Evolutionary conservation across 225 moss, liverwort and hornwort genomes (phyloP).

Genomic region (Marchantia paleacea): DNA sequence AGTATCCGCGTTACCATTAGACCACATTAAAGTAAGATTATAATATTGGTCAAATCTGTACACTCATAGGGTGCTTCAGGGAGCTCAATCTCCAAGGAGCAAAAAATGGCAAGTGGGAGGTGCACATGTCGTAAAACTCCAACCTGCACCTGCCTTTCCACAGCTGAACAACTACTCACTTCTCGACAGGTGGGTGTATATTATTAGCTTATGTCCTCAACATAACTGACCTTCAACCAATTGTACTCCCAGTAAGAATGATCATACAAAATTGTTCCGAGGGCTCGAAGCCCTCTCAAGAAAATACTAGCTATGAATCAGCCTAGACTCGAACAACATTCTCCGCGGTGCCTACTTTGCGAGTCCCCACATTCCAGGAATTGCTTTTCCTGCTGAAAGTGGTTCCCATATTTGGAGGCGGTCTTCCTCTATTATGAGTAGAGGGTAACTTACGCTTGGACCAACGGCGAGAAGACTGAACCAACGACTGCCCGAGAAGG

Average conservation of each 20-base stretch:
- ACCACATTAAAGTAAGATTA: neutral
- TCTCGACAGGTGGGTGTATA: neutral
- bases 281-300: neutral
- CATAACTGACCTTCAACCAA: neutral
- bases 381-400: neutral
- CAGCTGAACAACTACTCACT: neutral
- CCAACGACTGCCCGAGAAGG: constrained; percentile 83
- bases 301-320: neutral
- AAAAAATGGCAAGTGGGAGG: neutral
- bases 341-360: constrained; percentile 4
- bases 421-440: constrained; percentile 29
- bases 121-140: neutral
- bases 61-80: neutral
- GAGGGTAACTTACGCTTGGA: constrained; percentile 39
- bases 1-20: too few species aligned
- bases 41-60: neutral
- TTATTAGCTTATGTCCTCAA: neutral
- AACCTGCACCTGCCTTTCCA: neutral
- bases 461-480: constrained; percentile 94
- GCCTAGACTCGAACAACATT: constrained; percentile 26
- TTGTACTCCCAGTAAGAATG: neutral
- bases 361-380: constrained; percentile 4
- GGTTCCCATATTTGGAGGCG: constrained; percentile 9
- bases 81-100: neutral
- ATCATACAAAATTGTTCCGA: constrained; percentile 2